Evolutionary conservation across 2,329 filamentous ascomycete genomes (phyloP).

Genomic region (Westerdykella aurantiaca): DNA sequence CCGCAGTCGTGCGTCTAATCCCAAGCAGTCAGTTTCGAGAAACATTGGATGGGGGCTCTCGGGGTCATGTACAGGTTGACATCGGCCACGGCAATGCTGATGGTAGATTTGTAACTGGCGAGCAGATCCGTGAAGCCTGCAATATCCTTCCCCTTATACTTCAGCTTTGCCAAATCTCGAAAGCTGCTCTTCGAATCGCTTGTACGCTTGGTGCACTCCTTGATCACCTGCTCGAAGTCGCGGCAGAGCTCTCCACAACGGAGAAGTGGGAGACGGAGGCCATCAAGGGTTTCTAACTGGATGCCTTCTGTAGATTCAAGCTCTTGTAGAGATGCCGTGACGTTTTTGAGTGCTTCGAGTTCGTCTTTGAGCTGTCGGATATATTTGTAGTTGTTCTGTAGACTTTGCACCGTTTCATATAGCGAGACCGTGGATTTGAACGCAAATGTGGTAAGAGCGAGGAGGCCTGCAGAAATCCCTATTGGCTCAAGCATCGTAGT

Average conservation of each 20-base stretch:
- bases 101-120: constrained; percentile 35
- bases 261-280: constrained; percentile 30
- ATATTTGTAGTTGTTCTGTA: too few species aligned
- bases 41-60: not conserved
- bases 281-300: too few species aligned
- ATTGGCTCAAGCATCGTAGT: too few species aligned
- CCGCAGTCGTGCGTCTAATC: constrained; percentile 10
- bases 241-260: constrained; percentile 41
- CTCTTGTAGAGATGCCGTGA: too few species aligned
- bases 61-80: constrained; percentile 36
- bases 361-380: too few species aligned
- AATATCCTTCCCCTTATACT: constrained; percentile 43
- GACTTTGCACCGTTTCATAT: too few species aligned
- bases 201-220: constrained; percentile 22
- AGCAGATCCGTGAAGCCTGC: constrained; percentile 39
- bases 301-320: too few species aligned
- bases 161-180: constrained; percentile 43
- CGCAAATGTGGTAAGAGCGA: too few species aligned
- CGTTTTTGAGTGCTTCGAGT: too few species aligned
- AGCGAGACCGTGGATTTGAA: too few species aligned
- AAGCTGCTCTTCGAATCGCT: constrained; percentile 35
- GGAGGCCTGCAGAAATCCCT: too few species aligned
- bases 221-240: constrained; percentile 40
- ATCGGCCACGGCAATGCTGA: constrained; percentile 37
- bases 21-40: not conserved